Percentiles rank a stretch among this genome's conserved stretches.
Conservation (phyloP, 2,329 filamentous ascomycete species). For the Pestalotiopsis sp. region DNA sequence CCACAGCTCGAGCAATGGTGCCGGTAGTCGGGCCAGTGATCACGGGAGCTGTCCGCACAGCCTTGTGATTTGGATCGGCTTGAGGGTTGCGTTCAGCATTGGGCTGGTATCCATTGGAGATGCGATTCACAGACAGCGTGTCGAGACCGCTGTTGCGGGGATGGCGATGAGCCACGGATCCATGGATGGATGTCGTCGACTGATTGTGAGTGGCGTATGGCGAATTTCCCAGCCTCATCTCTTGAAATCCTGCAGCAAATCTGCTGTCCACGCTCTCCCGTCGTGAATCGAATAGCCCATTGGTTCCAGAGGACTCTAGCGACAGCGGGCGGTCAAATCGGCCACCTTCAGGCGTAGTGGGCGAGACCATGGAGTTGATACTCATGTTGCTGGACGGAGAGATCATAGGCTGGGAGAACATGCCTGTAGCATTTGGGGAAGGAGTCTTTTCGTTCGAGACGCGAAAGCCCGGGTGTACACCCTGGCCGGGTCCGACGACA, state of each 20-base stretch:
- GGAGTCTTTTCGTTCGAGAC: conserved; percentile 63
- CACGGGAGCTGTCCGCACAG: conserved; percentile 69
- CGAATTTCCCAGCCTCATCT: conserved; percentile 69
- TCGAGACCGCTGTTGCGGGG: conserved; percentile 54
- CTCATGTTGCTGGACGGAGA: conserved; percentile 67
- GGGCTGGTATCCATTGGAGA: conserved; percentile 68
- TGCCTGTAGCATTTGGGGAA: conserved; percentile 58
- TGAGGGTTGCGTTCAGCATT: conserved; percentile 53
- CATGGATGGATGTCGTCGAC: conserved; percentile 75
- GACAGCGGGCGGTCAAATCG: conserved; percentile 48
- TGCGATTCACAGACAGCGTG: conserved; percentile 56
- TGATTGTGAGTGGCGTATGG: conserved; percentile 79
- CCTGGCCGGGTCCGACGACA: conserved; percentile 36
- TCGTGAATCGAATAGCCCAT: conserved; percentile 55
- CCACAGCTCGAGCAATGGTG: conserved; percentile 70
- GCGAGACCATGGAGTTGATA: conserved; percentile 67
- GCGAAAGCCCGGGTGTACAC: conserved; percentile 49
- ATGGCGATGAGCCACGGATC: conserved; percentile 67
- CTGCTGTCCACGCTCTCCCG: conserved; percentile 81
- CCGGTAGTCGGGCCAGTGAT: conserved; percentile 72
- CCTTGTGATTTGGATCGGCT: conserved; percentile 53
- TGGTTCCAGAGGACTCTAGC: conserved; percentile 40
- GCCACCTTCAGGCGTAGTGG: conserved; percentile 50
- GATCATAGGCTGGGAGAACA: conserved; percentile 54
- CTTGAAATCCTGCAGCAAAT: conserved; percentile 72